Base-by-base conservation (phyloP, 495 filamentous ascomycete genomes). In the Aspergillus leporis region DNA sequence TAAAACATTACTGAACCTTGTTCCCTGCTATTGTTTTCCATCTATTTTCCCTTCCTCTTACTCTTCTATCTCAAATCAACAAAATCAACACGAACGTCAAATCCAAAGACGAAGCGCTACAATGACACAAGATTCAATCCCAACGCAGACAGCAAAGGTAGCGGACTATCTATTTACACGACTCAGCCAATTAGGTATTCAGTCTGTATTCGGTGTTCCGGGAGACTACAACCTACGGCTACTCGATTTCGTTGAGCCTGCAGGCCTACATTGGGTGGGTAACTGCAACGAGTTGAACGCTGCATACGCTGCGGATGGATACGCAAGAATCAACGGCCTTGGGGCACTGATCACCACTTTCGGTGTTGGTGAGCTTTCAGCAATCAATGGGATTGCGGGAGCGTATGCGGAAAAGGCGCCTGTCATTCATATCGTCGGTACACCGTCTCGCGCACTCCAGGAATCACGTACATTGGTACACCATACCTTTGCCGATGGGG, bases 201-300 rank as follows among this genome's bases (percentile, higher is more conserved):
- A 81, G 16, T 85, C 86, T 21, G 70, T 91, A 58, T 85, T 88
- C 62, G 88, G 88, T 19, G 75, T 91, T 2, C 87, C 88, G 21
- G 90, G 90, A 0, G 90, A 93, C 70, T 92, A 86, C 73, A 91
- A 91, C 65, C 77, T 93, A 22, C 77, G 81, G 3, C 75, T 84
- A 5, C 76, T 91, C 14, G 90, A 92, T 71, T 87, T 84, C 66
- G 65, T 92, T 38, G 78, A 80, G 23, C 83, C 83, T 36, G 69
- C 75, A 45, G 86, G 83, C 4, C 70, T 93, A 9, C 78, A 83
- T 63, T 93, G 90, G 90, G 84, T 91, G 19, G 90, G 90, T 54
- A 92, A 87, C 70, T 85, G 83, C 61, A 92, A 93, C 64, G 90
- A 92, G 67, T 81, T 93, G 51, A 93, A 93, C 69, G 88, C 88